Conservation (phyloP, 495 filamentous ascomycete species). For the Aspergillus coremiiformis region DNA sequence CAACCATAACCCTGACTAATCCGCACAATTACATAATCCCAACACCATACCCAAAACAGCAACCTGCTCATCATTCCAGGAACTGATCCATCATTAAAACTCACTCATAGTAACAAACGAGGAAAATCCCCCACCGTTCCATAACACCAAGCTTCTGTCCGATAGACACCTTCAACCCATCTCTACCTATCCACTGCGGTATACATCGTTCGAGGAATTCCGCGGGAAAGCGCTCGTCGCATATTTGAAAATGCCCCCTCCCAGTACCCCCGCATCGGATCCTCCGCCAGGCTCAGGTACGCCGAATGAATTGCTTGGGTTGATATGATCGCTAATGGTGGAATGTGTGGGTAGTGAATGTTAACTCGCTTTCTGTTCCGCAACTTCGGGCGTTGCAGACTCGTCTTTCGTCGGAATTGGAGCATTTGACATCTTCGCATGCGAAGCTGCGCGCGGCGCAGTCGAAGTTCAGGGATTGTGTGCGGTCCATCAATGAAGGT, state of each 20-base stretch:
- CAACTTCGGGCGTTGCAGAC: slow-evolving; percentile 71
- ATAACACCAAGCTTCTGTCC: too few species aligned
- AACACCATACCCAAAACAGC: neutral
- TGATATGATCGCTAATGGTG: neutral
- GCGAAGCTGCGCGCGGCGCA: slow-evolving; percentile 82
- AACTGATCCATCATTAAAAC: neutral
- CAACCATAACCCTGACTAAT: neutral
- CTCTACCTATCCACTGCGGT: too few species aligned
- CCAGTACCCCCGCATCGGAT: slow-evolving; percentile 17
- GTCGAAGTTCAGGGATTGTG: slow-evolving; percentile 84
- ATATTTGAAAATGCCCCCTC: slow-evolving; percentile 8
- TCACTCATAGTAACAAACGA: too few species aligned
- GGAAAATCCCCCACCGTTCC: too few species aligned
- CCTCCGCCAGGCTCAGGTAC: slow-evolving; percentile 12
- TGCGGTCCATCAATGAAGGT: slow-evolving; percentile 60
- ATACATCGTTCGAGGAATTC: too few species aligned
- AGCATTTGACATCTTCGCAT: slow-evolving; percentile 86
- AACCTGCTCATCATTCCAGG: too few species aligned
- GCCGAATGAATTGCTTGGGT: neutral
- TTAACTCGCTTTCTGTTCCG: slow-evolving; percentile 48
- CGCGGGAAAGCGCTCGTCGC: too few species aligned
- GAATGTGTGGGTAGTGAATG: slow-evolving; percentile 44
- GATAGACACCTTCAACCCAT: too few species aligned
- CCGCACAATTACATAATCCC: neutral
- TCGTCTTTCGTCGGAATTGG: slow-evolving; percentile 89